Evolutionary conservation across 352 stramenopile genomes (phyloP).

Genomic region (Phytophthora megakarya): DNA sequence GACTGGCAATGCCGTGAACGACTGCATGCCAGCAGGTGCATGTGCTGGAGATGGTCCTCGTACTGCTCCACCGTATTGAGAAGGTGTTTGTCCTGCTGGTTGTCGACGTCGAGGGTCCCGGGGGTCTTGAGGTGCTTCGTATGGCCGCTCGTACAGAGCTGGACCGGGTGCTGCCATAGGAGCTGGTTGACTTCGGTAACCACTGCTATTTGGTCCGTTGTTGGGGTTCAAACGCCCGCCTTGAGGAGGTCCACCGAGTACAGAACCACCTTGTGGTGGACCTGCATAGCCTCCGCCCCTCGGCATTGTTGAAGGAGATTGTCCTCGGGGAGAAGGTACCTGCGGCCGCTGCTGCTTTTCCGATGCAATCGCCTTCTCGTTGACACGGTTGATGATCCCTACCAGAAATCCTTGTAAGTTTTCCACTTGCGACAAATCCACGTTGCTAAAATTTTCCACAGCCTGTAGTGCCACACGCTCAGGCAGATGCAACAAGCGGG

Average conservation of each 20-base stretch:
- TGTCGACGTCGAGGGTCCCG: conserved; percentile 35
- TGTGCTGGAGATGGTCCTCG: conserved; percentile 14
- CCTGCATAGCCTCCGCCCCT: conserved; percentile 19
- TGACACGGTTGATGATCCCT: conserved; percentile 84
- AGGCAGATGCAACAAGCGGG: conserved; percentile 66
- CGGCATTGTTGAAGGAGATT: conserved; percentile 12
- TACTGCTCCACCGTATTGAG: conserved; percentile 24
- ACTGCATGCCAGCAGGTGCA: conserved; percentile 35
- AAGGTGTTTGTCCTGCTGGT: conserved; percentile 21
- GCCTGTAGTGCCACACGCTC: conserved; percentile 66
- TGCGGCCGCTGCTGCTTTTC: conserved; percentile 44
- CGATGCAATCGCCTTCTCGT: conserved; percentile 58
- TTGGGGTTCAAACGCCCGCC: conserved; percentile 29
- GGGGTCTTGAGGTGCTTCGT: conserved; percentile 31
- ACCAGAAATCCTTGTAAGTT: conserved; percentile 84
- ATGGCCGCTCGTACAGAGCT: conserved; percentile 41
- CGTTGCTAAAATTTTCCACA: conserved; percentile 81
- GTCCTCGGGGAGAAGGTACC: conserved; percentile 29
- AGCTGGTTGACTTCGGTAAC: conserved; percentile 29
- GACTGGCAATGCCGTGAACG: conserved; percentile 47
- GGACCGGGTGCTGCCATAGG: conserved; percentile 21
- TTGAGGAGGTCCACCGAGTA: conserved; percentile 41
- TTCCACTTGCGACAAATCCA: conserved; percentile 73
- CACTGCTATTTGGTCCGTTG: conserved; percentile 18
- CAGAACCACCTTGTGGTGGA: conserved; percentile 24